Percentiles rank a stretch among this genome's conserved stretches.
Conservation (phyloP, 495 filamentous ascomycete species). For the Aeminium ludgeri region DNA sequence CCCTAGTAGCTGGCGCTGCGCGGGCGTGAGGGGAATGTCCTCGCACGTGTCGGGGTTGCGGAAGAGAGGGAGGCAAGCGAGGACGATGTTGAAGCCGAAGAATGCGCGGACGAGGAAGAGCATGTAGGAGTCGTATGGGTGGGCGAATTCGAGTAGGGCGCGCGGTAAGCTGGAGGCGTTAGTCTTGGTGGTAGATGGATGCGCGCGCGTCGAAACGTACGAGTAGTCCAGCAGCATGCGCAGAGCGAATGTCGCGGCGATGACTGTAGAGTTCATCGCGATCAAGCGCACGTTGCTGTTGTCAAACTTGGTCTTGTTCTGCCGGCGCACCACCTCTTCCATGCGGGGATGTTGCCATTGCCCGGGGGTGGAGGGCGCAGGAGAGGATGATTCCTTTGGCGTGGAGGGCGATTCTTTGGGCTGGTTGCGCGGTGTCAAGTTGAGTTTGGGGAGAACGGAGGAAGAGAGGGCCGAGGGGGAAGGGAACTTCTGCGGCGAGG, state of each 20-base stretch:
- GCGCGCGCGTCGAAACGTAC: too few species aligned
- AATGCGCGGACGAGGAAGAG: constrained; percentile 38
- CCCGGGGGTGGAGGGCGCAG: constrained; percentile 35
- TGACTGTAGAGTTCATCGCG: constrained; percentile 43
- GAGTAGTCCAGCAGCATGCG: too few species aligned
- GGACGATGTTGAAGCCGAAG: constrained; percentile 46
- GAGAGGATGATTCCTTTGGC: constrained; percentile 15
- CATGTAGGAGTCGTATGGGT: constrained; percentile 24
- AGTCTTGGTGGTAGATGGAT: neutral
- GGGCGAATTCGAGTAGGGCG: constrained; percentile 10
- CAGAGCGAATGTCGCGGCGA: too few species aligned
- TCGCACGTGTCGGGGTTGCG: constrained; percentile 54
- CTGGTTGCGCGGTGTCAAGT: constrained; percentile 4
- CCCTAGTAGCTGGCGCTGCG: constrained; percentile 70
- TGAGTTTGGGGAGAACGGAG: constrained; percentile 3
- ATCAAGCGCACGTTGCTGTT: constrained; percentile 50
- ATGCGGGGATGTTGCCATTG: constrained; percentile 78
- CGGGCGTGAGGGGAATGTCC: constrained; percentile 82
- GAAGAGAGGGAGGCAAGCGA: constrained; percentile 51
- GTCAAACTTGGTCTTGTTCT: constrained; percentile 54
- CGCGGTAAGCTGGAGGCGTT: constrained; percentile 20
- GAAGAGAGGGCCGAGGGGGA: constrained; percentile 1
- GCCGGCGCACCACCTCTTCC: constrained; percentile 58
- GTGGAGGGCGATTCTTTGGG: constrained; percentile 14
- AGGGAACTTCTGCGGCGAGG: neutral